phyloP scores from a whole-genome alignment of 805 yeast genomes.

The Candida verbasci region DNA sequence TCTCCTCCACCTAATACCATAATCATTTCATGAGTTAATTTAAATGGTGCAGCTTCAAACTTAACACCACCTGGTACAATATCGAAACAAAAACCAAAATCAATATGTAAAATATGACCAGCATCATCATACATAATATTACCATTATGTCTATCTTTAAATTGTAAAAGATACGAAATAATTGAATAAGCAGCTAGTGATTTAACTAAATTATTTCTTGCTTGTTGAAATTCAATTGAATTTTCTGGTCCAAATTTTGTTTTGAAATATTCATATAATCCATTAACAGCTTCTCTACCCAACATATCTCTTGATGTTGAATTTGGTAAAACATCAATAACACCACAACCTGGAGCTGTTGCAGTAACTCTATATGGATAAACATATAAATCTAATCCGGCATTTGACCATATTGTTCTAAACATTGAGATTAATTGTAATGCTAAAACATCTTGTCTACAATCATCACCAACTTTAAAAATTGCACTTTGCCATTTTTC shows the following conservation, averaged over 20 bases:
- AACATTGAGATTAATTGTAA: conserved; percentile 88
- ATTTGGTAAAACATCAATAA: conserved; percentile 94
- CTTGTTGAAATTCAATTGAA: conserved; percentile 83
- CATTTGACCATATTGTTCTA: conserved; percentile 81
- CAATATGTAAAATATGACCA: conserved; percentile 94
- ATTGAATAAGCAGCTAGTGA: conserved; percentile 93
- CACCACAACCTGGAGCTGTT: conserved; percentile 99
- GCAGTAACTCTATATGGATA: conserved; percentile 96
- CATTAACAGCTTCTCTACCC: conserved; percentile 98
- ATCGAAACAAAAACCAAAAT: conserved; percentile 97
- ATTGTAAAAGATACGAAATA: conserved; percentile 83
- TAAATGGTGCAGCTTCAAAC: conserved; percentile 97
- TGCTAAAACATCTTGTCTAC: conserved; percentile 95
- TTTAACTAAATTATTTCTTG: conserved; percentile 88
- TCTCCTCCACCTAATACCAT: conserved; percentile 90
- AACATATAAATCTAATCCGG: conserved; percentile 86
- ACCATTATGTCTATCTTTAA: conserved; percentile 98
- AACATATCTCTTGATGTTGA: conserved; percentile 96
- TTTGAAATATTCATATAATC: conserved; percentile 85
- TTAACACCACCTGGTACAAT: conserved; percentile 98
- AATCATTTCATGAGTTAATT: conserved; percentile 94
- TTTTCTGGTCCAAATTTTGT: conserved; percentile 95
- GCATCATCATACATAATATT: conserved; percentile 93
- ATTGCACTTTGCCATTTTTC: conserved; percentile 93
- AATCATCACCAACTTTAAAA: conserved; percentile 98